phyloP scores from a whole-genome alignment of 768 basidiomycete species.

The Sarcomyxa edulis region DNA sequence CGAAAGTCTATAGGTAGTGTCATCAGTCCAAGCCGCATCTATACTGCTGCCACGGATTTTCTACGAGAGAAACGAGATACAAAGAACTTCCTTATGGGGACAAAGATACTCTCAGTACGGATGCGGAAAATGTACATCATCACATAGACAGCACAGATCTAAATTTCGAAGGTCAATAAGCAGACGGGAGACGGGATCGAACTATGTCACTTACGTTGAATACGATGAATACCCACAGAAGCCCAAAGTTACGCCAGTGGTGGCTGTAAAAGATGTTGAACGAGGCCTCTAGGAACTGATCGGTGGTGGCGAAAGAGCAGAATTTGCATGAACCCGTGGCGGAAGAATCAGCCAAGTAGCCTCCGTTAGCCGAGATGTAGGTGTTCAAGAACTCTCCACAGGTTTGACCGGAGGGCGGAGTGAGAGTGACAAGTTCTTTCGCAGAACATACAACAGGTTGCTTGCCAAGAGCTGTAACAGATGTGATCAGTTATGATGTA shows the following conservation, averaged over 20 bases:
- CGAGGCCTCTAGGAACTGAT: conserved; percentile 43
- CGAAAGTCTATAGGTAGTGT: no score
- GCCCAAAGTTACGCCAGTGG: conserved; percentile 47
- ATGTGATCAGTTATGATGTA: conserved; percentile 25
- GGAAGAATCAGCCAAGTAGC: conserved; percentile 50
- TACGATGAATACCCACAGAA: conserved; percentile 41
- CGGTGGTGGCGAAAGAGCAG: conserved; percentile 47
- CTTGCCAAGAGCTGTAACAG: conserved; percentile 40
- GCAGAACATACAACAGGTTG: conserved; percentile 48
- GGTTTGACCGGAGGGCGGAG: conserved; percentile 51
- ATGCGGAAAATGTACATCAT: conserved; percentile 58
- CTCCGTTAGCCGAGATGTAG: conserved; percentile 48
- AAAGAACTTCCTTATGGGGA: conserved; percentile 13
- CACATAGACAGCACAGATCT: conserved; percentile 41
- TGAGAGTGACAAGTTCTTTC: conserved; percentile 55
- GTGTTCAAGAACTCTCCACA: conserved; percentile 46
- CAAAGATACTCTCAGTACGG: conserved; percentile 21
- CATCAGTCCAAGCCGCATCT: no score
- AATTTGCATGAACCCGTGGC: conserved; percentile 49
- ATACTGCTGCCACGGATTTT: no score
- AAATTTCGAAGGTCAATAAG: not conserved
- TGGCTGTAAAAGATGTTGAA: conserved; percentile 59
- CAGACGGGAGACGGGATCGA: not conserved
- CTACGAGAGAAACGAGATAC: no score
- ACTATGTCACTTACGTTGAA: conserved; percentile 33